Percentiles rank a stretch among this genome's conserved stretches.
Conservation (phyloP, 768 basidiomycete genomes). For the Clitopilus passeckerianus region DNA sequence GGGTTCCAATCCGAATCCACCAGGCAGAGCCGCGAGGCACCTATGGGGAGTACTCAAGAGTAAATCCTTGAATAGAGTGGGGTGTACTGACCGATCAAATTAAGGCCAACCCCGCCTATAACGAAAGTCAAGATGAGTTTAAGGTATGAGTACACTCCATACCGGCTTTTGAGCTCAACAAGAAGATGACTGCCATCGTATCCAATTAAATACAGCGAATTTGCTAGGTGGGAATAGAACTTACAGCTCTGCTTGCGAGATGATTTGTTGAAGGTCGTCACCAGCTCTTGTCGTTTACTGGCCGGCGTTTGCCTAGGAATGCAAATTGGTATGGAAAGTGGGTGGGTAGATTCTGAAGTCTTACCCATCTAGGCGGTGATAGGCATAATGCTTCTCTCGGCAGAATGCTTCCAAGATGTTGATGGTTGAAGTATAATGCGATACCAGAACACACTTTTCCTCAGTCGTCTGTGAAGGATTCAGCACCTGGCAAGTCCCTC, state of each 20-base stretch:
- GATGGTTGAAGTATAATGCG: conserved; percentile 94
- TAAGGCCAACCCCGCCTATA: conserved; percentile 86
- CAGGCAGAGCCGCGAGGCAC: conserved; percentile 79
- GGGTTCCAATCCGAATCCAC: conserved; percentile 96
- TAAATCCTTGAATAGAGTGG: neutral
- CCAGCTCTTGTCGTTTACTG: conserved; percentile 78
- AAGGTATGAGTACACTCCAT: conserved; percentile 2
- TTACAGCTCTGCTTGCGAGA: conserved; percentile 67
- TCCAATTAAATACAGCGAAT: neutral
- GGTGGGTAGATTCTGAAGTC: conserved; percentile 4
- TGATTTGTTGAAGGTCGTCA: conserved; percentile 84
- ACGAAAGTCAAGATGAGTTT: neutral
- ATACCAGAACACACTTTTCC: conserved; percentile 94
- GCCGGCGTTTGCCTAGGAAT: conserved; percentile 62
- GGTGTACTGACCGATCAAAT: conserved; percentile 64
- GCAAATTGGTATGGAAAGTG: conserved; percentile 1
- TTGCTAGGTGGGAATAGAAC: conserved; percentile 15
- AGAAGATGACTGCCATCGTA: conserved; percentile 66
- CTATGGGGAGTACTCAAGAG: conserved; percentile 17
- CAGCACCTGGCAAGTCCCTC: neutral
- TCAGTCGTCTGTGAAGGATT: conserved; percentile 53
- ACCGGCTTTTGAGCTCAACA: conserved; percentile 89
- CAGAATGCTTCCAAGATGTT: conserved; percentile 89
- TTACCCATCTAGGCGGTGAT: conserved; percentile 85
- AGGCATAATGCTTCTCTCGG: conserved; percentile 69